Evolutionary conservation across 148 eudicot species (phyloP), one percentile per base, ranked within the genome.

Genomic region (Beta vulgaris): DNA sequence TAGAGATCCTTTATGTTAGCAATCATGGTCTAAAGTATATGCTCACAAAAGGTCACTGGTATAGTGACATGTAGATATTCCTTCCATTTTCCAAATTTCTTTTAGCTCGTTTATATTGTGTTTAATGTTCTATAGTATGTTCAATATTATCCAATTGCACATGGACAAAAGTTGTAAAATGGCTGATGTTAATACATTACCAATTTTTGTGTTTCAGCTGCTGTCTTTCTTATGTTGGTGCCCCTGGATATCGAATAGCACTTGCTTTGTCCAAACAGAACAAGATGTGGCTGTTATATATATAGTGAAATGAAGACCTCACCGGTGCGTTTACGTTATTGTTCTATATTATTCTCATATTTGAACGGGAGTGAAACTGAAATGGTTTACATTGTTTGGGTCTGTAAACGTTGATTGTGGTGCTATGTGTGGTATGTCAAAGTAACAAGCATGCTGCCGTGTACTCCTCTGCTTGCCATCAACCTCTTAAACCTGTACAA

Each of bases 271-370:
- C 62, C 35, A 35, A 16, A 36, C 42, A 13, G 19, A 16, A 65
- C 78, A 82, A 71, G 75, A 88, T 81, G 87, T 72, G 69, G 76
- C 78, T 76, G 61, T 73, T 67, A 65, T 71, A 76, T 69, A 63
- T 73, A 75, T 74, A 68, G 76, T 81, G 82, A 84, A 79, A 86
- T 86, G 85, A 86, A 83, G 87, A 88, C 79, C 64, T 67, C 76
- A 26, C 89, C 82, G 87, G 87, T 86, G 71, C 40, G 65, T 37
- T 40, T 36, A 58, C 55, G 16, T 76, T 57, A 51, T 36, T 19
- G 31, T 40, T 78, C 26, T 65, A 35, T 26, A 37, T 43, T 55
- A 62, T 28, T 2, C 40, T 36, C 46, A 15, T 14, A 28, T n/a
- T 48, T 46, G 29, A 25, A 16, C 7, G n/a, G 14, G 14, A 36